Conservation (phyloP, 345 rosid species). For the Turnera subulata region DNA sequence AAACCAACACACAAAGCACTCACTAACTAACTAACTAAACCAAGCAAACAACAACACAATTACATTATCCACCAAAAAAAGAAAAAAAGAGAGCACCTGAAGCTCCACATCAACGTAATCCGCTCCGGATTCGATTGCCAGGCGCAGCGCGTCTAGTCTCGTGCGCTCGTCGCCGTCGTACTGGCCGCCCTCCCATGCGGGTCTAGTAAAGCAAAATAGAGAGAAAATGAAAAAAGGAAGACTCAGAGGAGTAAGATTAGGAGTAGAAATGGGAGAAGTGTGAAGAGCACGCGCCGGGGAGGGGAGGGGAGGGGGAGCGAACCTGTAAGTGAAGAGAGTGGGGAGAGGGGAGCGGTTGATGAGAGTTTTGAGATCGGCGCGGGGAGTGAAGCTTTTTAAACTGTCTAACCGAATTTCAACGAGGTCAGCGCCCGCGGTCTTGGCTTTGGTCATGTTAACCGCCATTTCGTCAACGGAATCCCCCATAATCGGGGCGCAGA, state of each 20-base stretch:
- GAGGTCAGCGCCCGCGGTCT: conserved; percentile 66
- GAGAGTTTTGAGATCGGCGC: conserved; percentile 41
- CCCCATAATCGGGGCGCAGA: conserved; percentile 80
- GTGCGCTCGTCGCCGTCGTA: conserved; percentile 49
- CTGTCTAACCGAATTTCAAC: conserved; percentile 83
- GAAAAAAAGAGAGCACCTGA: conserved; percentile 30
- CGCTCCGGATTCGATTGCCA: conserved; percentile 55
- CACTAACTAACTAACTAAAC: conserved; percentile 4
- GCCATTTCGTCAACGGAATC: conserved; percentile 60
- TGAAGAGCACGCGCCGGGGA: not conserved
- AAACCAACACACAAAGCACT: too few species aligned
- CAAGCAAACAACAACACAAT: not conserved
- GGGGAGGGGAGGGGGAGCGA: not conserved
- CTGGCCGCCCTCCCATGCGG: conserved; percentile 70
- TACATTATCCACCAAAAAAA: not conserved
- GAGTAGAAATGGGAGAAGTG: not conserved
- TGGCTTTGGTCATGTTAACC: conserved; percentile 43
- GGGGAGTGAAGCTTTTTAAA: conserved; percentile 47
- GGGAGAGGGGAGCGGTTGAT: conserved; percentile 63
- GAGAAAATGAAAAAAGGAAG: too few species aligned
- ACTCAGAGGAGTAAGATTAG: not conserved
- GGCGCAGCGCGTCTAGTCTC: conserved; percentile 37
- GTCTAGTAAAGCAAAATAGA: conserved; percentile 39
- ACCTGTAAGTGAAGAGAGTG: conserved; percentile 90
- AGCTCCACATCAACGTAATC: conserved; percentile 58